Evolutionary conservation across 1,284 basidiomycete species (phyloP).

Genomic region (Sphaerobolus stellatus): DNA sequence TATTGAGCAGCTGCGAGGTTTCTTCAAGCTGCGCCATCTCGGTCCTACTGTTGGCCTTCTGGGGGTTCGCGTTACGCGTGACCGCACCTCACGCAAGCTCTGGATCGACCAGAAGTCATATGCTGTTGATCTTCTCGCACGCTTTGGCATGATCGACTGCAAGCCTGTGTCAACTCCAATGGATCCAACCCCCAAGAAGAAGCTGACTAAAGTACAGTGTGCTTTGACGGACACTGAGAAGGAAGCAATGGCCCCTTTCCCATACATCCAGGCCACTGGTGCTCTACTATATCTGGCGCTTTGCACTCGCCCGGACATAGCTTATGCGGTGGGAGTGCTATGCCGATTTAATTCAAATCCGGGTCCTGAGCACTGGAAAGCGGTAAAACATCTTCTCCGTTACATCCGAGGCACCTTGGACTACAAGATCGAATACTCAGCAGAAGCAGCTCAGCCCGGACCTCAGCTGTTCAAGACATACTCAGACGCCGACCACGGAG

Average conservation of each 20-base stretch:
- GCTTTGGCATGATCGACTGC: slow-evolving; percentile 18
- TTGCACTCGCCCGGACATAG: slow-evolving; percentile 37
- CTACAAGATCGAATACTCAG: slow-evolving; percentile 20
- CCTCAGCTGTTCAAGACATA: slow-evolving; percentile 12
- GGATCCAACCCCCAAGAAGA: slow-evolving; percentile 25
- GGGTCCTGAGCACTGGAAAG: slow-evolving; percentile 31
- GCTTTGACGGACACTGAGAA: slow-evolving; percentile 21
- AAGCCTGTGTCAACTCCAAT: slow-evolving; percentile 29
- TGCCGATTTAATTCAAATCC: slow-evolving; percentile 32
- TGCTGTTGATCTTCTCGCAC: slow-evolving; percentile 21
- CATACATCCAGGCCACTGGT: slow-evolving; percentile 35
- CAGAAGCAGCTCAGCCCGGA: slow-evolving; percentile 12
- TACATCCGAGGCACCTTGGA: slow-evolving; percentile 32
- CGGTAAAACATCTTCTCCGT: slow-evolving; percentile 32
- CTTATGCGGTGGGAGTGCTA: slow-evolving; percentile 32
- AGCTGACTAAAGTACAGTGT: slow-evolving; percentile 16
- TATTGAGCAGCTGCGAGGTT: slow-evolving; percentile 23
- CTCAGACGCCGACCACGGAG: slow-evolving; percentile 29
- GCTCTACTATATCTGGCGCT: slow-evolving; percentile 34
- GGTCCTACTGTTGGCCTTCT: slow-evolving; percentile 33
- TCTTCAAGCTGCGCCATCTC: slow-evolving; percentile 38
- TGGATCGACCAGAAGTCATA: slow-evolving; percentile 26
- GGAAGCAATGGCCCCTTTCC: slow-evolving; percentile 27
- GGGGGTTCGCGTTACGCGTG: slow-evolving; percentile 34
- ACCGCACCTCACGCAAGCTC: slow-evolving; percentile 19